Base-by-base conservation (phyloP, 352 stramenopile genomes). In the Halophytophthora polymorphica region DNA sequence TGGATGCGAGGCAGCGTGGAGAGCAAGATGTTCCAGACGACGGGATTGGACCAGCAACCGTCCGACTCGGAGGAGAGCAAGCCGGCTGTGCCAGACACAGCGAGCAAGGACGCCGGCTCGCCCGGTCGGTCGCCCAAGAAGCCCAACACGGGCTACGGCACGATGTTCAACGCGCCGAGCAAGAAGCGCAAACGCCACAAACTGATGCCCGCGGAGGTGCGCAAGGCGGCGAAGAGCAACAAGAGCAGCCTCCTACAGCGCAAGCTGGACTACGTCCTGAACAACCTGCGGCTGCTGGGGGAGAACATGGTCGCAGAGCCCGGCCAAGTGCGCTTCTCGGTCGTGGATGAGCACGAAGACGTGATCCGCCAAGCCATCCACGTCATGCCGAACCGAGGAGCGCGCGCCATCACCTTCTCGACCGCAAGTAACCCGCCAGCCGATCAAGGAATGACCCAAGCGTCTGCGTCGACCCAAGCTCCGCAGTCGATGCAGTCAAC, bases 1-100 rank as follows among this genome's bases (percentile, higher is more conserved):
- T 78, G 91, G 49, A 93, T 95, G 85, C 73, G 86, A 35, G 83
- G 73, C 14, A 91, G 86, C 15, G 72, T 96, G 14, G 88, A 97
- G 52, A 77, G 75, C 22, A 50, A 90, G 38, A 85, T 94, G 66
- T 52, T 76, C 29, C 64, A 77, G 7, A 68, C 80, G 57, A 56
- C 72, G 34, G 60, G 85, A 48, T 29, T 49, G 43, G 48, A 66
- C 4, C 40, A 63, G 19, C 19, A 40, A 36, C 47, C 54, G 19
- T 19, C 13, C 4, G 47, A 62, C 18, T 11, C 33, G 31, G 43
- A 69, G n/a, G 50, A 57, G 1, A 58, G 40, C 11, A 51, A 45
- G 15, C 0, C 42, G 21, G n/a, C 25, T 21, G 39, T 54, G n/a
- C 17, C 53, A 45, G 43, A 45, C 51, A 58, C 50, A 19, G 40